Percentiles rank a stretch among this genome's conserved stretches.
Conservation (phyloP, 352 stramenopile species). For the Pythium grandisporangium region DNA sequence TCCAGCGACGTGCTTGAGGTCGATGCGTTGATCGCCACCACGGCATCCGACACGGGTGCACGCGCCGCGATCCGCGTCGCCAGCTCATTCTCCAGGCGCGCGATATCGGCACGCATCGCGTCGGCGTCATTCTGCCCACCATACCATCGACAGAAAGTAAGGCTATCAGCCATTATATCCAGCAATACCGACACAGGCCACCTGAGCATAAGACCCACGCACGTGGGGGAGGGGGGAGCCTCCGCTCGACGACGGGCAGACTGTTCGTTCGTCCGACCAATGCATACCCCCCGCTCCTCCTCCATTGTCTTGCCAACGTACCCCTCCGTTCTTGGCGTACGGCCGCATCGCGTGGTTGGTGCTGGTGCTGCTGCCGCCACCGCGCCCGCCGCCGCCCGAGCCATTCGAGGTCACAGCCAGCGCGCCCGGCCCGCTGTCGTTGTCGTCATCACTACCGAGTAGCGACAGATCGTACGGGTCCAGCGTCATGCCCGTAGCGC, state of each 20-base stretch:
- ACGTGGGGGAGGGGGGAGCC: no score
- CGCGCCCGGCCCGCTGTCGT: no score
- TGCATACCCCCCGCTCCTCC: no score
- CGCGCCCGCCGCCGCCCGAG: slow-evolving; percentile 4
- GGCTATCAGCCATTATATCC: no score
- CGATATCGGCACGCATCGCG: slow-evolving; percentile 70
- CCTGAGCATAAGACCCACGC: no score
- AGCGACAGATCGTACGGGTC: slow-evolving; percentile 55
- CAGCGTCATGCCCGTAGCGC: no score
- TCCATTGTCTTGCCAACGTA: slow-evolving; percentile 17
- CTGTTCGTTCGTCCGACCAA: no score
- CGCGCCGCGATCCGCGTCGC: slow-evolving; percentile 59
- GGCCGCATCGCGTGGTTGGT: slow-evolving; percentile 27
- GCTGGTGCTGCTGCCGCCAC: slow-evolving; percentile 4
- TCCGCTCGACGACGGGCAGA: no score
- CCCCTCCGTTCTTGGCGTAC: slow-evolving; percentile 45
- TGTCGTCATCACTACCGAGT: slow-evolving; percentile 51
- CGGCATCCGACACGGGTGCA: no score
- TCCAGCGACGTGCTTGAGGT: slow-evolving; percentile 60
- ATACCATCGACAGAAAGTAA: no score
- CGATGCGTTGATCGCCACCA: slow-evolving; percentile 27
- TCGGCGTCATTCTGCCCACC: slow-evolving; percentile 51
- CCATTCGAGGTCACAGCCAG: no score
- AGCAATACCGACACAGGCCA: no score
- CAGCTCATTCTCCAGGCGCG: slow-evolving; percentile 66